Evolutionary conservation across 2,329 filamentous ascomycete species (phyloP).

Genomic region (Paecilomyces dactylethromorphus): DNA sequence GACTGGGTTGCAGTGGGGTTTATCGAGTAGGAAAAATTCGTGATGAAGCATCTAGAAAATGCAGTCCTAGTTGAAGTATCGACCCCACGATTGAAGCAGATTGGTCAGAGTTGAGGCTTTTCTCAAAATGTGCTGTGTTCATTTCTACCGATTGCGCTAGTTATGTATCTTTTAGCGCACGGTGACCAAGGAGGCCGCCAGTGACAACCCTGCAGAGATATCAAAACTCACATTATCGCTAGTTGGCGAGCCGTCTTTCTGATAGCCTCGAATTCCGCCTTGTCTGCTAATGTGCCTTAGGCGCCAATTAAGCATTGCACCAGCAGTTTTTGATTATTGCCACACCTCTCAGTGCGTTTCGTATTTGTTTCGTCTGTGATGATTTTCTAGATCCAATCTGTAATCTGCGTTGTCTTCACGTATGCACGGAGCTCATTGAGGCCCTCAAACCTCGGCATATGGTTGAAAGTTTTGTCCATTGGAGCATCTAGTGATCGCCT

Average conservation of each 20-base stretch:
- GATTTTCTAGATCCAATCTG: not conserved
- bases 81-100: not conserved
- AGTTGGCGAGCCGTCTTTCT: not conserved
- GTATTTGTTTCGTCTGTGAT: not conserved
- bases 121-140: not conserved
- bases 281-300: not conserved
- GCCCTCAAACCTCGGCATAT: no score
- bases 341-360: not conserved
- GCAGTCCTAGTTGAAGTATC: not conserved
- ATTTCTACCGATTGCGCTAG: not conserved
- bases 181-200: not conserved
- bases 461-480: not conserved
- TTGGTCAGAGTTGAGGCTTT: not conserved
- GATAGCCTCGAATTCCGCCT: not conserved
- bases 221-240: not conserved
- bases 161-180: not conserved
- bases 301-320: not conserved
- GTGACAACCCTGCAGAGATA: not conserved
- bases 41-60: not conserved
- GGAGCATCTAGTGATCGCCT: not conserved
- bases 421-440: not conserved
- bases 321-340: not conserved
- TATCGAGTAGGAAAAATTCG: not conserved
- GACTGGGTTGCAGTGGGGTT: not conserved
- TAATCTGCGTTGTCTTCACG: not conserved